Base-by-base conservation (phyloP, 495 filamentous ascomycete species). In the Pyrenopolyporus hunteri region DNA sequence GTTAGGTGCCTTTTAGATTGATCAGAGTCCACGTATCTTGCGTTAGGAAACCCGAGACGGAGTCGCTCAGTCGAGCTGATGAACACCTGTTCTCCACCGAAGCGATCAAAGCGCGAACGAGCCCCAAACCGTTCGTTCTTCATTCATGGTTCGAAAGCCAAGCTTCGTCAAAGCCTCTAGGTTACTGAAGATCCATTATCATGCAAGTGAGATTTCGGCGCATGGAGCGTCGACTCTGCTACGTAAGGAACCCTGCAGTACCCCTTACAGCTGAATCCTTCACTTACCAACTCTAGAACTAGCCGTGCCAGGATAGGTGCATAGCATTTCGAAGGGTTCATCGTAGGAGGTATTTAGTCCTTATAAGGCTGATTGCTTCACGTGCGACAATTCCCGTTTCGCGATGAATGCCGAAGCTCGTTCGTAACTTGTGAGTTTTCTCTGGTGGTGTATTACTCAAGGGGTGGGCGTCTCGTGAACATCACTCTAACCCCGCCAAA, bases 301-400 rank as follows among this genome's bases (percentile, higher is more conserved):
- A n/a, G n/a, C 50, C 32, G 32, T 46, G 51, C 59, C 56, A 62
- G 59, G 56, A 56, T 32, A 1, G 9, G 4, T 43, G 25, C n/a
- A n/a, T n/a, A 40, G 28, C 50, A 23, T 13, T 36, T 20, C 59
- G 44, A 10, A 5, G 31, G 22, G 17, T 31, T 45, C 5, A 16
- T 46, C 20, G n/a, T 19, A 19, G 32, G 22, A 17, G 32, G n/a
- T 43, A 32, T 16, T 39, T 40, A 26, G 36, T 28, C 22, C 25
- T 19, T 40, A 25, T 19, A 19, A 11, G 44, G 39, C 14, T 37
- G 6, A 26, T 31, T 42, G 16, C 31, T 32, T 14, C 16, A 16
- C 23, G 40, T 37, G 54, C 48, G 42, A 58, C 53, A 48, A 37
- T 40, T 35, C 20, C n/a, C 10, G 60, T 58, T 64, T 64, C 54